Base-by-base conservation (phyloP, 2,329 filamentous ascomycete species). In the Aspergillus bombycis region DNA sequence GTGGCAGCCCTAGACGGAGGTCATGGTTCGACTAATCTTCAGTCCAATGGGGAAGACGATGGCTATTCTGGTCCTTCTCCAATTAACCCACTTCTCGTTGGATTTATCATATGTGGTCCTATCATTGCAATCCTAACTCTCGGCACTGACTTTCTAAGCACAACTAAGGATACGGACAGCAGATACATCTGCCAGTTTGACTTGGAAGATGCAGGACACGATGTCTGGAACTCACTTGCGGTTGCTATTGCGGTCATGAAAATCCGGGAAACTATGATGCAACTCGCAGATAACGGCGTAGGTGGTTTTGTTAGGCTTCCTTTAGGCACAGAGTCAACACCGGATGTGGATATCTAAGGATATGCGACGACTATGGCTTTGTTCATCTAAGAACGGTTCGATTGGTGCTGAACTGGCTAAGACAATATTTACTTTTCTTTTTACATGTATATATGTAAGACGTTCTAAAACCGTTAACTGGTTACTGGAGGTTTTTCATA, bases 161-260 rank as follows among this genome's bases (percentile, higher is more conserved):
- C 67, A 52, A 59, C 58, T 2, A 48, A 66, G 2, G 66, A 60
- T 62, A 70, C 55, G 28, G 68, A 65, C 36, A 70, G 62, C 38
- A 72, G 66, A 57, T 79, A 79, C 12, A 80, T 88, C 57, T 82
- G 80, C 6, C 80, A 82, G 58, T 85, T 87, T 66, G 83, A 88
- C 69, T 82, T 87, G 61, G 79, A 78, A 4, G 80, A 85, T 50
- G 71, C 74, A 10, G 81, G 81, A 1, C 83, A 85, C 63, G 86
- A 88, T 70, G 85, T 88, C 2, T 89, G 86, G 86, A 87, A 87
- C 69, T 80, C 83, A 5, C 75, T 88, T 4, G 85, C 85, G 0
- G 67, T 88, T 57, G 84, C 86, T 0, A 85, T 88, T 62, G 75
- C 85, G 7, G 77, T 86, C 12, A 80, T 85, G 65, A 82, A 86